Evolutionary conservation across 2,329 filamentous ascomycete species (phyloP).

Genomic region (Alternaria panax): DNA sequence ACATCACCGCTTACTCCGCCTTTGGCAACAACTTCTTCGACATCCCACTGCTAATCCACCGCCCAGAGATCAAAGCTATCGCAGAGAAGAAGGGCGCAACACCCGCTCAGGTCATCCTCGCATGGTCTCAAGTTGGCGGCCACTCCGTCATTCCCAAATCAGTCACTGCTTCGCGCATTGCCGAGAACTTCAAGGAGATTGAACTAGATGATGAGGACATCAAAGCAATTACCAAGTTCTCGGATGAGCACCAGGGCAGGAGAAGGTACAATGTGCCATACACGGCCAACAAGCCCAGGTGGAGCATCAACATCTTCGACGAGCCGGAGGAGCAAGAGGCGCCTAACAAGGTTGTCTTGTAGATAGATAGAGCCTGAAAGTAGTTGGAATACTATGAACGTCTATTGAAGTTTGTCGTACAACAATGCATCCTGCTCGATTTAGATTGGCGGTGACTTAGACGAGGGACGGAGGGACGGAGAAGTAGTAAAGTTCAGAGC

Average conservation of each 20-base stretch:
- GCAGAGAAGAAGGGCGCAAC: conserved; percentile 70
- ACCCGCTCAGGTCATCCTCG: conserved; percentile 79
- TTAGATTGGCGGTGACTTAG: too few species aligned
- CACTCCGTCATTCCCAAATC: conserved; percentile 44
- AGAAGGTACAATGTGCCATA: conserved; percentile 60
- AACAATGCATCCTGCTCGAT: not conserved
- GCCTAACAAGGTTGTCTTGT: conserved; percentile 54
- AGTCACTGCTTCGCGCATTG: conserved; percentile 37
- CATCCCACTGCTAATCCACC: conserved; percentile 68
- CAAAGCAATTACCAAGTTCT: conserved; percentile 50
- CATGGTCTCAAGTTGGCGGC: conserved; percentile 78
- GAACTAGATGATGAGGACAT: conserved; percentile 34
- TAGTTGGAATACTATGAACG: not conserved
- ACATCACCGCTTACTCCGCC: conserved; percentile 55
- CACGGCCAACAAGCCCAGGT: conserved; percentile 58
- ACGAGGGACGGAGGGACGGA: too few species aligned
- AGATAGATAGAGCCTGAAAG: not conserved
- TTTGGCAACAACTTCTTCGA: conserved; percentile 51
- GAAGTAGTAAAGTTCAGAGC: too few species aligned
- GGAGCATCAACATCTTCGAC: conserved; percentile 65
- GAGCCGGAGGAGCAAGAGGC: conserved; percentile 62
- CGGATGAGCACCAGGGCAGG: conserved; percentile 64
- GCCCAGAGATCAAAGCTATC: conserved; percentile 72
- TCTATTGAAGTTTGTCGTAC: not conserved
- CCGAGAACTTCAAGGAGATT: conserved; percentile 41